phyloP scores from a whole-genome alignment of 2,329 filamentous ascomycete genomes.

The Fusarium sp. region DNA sequence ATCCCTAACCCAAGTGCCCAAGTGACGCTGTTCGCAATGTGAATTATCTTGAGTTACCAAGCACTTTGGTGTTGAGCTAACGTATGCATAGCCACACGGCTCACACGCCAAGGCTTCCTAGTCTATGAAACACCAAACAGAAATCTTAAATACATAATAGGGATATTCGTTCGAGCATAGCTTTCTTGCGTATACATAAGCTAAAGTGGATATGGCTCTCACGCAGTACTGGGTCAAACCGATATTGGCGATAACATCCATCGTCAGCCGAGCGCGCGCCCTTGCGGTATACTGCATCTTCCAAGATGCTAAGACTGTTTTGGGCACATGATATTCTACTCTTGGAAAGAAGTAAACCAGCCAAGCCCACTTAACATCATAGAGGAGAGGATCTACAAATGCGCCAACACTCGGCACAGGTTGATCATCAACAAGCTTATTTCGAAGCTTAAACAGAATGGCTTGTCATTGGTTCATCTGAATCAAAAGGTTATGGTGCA shows the following conservation, averaged over 20 bases:
- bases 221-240: not conserved
- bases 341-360: slow-evolving; percentile 1
- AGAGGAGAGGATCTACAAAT: slow-evolving; percentile 22
- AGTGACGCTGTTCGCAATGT: slow-evolving; percentile 4
- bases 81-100: slow-evolving; percentile 32
- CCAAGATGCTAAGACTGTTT: slow-evolving; percentile 1
- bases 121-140: not conserved
- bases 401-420: slow-evolving; percentile 22
- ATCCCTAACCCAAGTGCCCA: not conserved
- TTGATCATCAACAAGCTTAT: slow-evolving; percentile 44
- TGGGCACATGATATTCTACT: not conserved
- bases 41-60: slow-evolving; percentile 27
- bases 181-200: not conserved
- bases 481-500: slow-evolving; percentile 12
- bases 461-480: slow-evolving; percentile 15
- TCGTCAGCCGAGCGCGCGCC: slow-evolving; percentile 24
- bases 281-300: slow-evolving; percentile 1
- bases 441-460: slow-evolving; percentile 41
- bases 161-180: not conserved
- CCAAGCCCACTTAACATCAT: slow-evolving; percentile 18
- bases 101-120: slow-evolving; percentile 22
- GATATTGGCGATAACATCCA: slow-evolving; percentile 14
- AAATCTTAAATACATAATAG: not conserved
- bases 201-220: not conserved
- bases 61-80: slow-evolving; percentile 22